Conservation (phyloP, 148 eudicot genomes). For the Selenicereus undatus region DNA sequence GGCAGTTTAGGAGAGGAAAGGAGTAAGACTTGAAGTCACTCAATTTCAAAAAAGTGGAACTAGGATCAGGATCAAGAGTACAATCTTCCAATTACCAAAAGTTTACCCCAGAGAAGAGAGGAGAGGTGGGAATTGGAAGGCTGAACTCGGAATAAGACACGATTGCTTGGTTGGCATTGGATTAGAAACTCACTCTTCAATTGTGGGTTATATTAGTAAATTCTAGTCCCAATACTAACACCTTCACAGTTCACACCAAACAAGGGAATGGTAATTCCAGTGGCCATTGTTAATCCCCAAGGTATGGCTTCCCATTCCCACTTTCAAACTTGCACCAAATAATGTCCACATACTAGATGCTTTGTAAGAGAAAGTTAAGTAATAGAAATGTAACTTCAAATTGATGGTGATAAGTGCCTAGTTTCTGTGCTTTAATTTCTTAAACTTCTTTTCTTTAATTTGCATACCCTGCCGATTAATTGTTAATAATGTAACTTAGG, state of each 20-base stretch:
- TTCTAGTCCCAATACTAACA: neutral
- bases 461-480: no score
- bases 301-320: neutral
- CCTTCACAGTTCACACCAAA: neutral
- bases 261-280: neutral
- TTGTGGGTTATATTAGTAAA: neutral
- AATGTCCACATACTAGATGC: no score
- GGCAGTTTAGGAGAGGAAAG: neutral
- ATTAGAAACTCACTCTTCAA: no score
- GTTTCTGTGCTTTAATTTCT: no score
- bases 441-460: no score
- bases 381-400: no score
- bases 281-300: neutral
- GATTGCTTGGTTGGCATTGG: neutral
- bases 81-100: neutral
- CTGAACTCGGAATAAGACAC: neutral
- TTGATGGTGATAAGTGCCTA: no score
- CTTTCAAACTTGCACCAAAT: neutral
- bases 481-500: no score
- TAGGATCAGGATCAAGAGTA: neutral
- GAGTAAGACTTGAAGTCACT: neutral
- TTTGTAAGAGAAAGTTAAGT: no score
- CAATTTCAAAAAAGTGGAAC: neutral
- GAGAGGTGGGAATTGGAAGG: neutral
- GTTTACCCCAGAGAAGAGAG: neutral